phyloP scores from a whole-genome alignment of 1,284 basidiomycete species.

The Malassezia brasiliensis region DNA sequence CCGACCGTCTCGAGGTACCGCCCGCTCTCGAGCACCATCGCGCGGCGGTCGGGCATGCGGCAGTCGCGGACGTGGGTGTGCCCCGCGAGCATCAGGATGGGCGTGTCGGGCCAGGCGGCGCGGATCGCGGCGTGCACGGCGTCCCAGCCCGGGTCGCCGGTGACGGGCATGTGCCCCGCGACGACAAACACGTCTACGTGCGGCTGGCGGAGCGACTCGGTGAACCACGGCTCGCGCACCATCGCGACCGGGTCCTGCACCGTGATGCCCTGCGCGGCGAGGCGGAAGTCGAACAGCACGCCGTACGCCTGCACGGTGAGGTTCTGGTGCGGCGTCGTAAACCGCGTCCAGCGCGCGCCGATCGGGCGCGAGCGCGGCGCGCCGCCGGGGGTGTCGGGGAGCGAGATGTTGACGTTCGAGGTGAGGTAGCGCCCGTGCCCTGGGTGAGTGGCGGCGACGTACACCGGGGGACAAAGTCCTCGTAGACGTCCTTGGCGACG shows the following conservation, averaged over 20 bases:
- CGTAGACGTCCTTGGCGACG: conserved; percentile 67
- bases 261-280: conserved; percentile 27
- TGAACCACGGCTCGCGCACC: conserved; percentile 41
- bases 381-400: conserved; percentile 19
- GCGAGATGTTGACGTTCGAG: conserved; percentile 33
- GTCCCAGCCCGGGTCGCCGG: conserved; percentile 30
- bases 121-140: conserved; percentile 34
- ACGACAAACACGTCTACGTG: conserved; percentile 41
- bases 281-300: conserved; percentile 38
- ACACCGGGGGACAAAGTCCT: conserved; percentile 59
- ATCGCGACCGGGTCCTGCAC: conserved; percentile 37
- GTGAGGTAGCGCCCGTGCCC: conserved; percentile 32
- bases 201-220: conserved; percentile 23
- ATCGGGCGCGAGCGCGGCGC: conserved; percentile 25
- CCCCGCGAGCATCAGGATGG: conserved; percentile 38
- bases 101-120: conserved; percentile 31
- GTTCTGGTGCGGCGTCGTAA: conserved; percentile 27
- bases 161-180: conserved; percentile 43
- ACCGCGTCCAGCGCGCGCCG: conserved; percentile 30
- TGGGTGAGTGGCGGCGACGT: neutral
- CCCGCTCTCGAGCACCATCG: conserved; percentile 41
- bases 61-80: conserved; percentile 46
- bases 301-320: conserved; percentile 39
- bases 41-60: conserved; percentile 29
- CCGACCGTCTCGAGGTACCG: conserved; percentile 37